Percentiles rank a stretch among this genome's conserved stretches.
These are phyloP conservation scores for Aspergillus carbonarius DNA, from an alignment of 2,329 filamentous ascomycete species.

Conservation along the genomic window DNA sequence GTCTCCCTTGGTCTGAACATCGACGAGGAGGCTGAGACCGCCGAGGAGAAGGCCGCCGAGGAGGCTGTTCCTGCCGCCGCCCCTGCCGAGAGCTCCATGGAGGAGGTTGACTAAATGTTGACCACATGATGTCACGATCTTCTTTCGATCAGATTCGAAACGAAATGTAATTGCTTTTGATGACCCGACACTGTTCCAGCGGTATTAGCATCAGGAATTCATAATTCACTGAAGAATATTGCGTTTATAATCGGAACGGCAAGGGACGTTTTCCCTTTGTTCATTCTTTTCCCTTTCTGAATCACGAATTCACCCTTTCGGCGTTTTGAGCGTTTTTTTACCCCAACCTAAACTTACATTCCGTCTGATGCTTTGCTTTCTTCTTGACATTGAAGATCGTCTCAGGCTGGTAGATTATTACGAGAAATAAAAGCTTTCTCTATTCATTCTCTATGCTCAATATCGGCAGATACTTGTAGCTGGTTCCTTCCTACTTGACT, in stretches of 20 bases:
- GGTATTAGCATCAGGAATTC: conserved; percentile 13
- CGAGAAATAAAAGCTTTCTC: conserved; percentile 13
- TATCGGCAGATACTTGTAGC: no score
- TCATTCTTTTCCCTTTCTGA: conserved; percentile 13
- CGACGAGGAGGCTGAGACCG: conserved; percentile 82
- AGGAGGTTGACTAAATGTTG: conserved; percentile 89
- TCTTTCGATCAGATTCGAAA: conserved; percentile 14
- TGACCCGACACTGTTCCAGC: conserved; percentile 14
- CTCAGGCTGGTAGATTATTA: conserved; percentile 10
- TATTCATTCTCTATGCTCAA: not conserved
- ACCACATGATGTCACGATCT: conserved; percentile 13
- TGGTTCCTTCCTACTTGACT: no score
- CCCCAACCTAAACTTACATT: conserved; percentile 15
- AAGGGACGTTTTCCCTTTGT: conserved; percentile 11
- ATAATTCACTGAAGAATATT: conserved; percentile 10
- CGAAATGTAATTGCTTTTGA: conserved; percentile 16
- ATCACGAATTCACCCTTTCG: conserved; percentile 18
- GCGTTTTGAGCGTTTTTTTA: conserved; percentile 26
- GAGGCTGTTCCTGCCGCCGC: conserved; percentile 61
- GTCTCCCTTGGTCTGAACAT: conserved; percentile 97
- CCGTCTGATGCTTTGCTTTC: conserved; percentile 7
- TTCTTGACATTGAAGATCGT: not conserved
- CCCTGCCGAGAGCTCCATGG: conserved; percentile 91
- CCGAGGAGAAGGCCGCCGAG: conserved; percentile 54
- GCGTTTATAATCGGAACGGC: conserved; percentile 18